Percentiles rank a stretch among this genome's conserved stretches.
These are phyloP conservation scores for Camelina sativa DNA, from an alignment of 345 rosid genomes.

Conservation along the genomic window DNA sequence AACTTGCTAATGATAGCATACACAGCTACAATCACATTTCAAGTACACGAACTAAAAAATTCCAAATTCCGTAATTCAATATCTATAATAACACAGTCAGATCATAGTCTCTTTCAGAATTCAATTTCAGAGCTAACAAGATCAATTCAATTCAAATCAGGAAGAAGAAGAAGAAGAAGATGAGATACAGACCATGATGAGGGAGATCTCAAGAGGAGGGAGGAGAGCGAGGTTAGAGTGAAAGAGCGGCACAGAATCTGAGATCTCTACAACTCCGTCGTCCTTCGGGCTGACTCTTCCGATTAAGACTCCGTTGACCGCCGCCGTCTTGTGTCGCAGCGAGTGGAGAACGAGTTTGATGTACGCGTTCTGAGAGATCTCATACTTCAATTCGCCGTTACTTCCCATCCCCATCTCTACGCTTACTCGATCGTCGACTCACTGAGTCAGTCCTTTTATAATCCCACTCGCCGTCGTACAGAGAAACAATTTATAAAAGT, in stretches of 20 bases:
- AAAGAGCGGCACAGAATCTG: constrained; percentile 89
- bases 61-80: constrained; percentile 12
- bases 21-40: constrained; percentile 2
- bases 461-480: constrained; percentile 33
- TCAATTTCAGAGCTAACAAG: constrained; percentile 3
- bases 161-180: background rate
- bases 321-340: constrained; percentile 70
- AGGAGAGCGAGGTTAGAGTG: constrained; percentile 87
- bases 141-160: constrained; percentile 19
- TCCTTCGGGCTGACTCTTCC: constrained; percentile 61
- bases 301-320: constrained; percentile 88
- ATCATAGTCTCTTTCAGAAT: background rate
- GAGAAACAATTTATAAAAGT: background rate
- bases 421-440: constrained; percentile 36
- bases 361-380: constrained; percentile 85
- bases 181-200: constrained; percentile 63
- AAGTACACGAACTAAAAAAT: background rate
- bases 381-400: constrained; percentile 66
- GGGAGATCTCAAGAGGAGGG: constrained; percentile 94
- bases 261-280: constrained; percentile 64
- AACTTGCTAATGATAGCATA: constrained; percentile 5
- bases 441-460: constrained; percentile 12
- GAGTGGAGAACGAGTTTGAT: constrained; percentile 87
- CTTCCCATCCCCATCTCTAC: constrained; percentile 49
- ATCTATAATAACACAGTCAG: constrained; percentile 9